Percentiles rank a stretch among this genome's conserved stretches.
Evolutionary conservation across 192 early-diverging fungal species (phyloP).

Genomic region (Kickxella alabastrina): DNA sequence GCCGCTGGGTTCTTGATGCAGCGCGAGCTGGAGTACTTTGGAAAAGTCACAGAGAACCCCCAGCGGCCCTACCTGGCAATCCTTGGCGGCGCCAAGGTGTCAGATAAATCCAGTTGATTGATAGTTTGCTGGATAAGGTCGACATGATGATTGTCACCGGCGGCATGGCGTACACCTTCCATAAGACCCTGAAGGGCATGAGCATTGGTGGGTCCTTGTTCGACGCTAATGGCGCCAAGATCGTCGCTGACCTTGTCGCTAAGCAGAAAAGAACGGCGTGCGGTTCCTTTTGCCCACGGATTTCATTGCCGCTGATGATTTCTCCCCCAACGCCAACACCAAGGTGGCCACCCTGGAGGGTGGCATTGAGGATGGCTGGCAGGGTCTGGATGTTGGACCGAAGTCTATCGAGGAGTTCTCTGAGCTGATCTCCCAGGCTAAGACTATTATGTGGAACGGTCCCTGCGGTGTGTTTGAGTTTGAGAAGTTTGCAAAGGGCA

Average conservation of each 20-base stretch:
- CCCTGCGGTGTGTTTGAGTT: conserved; percentile 98
- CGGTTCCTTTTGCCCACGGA: conserved; percentile 87
- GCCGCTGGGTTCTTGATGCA: conserved; percentile 98
- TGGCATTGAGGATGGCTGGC: conserved; percentile 87
- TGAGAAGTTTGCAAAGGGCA: conserved; percentile 85
- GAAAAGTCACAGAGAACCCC: conserved; percentile 90
- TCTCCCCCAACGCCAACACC: conserved; percentile 77
- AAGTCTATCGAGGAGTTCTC: conserved; percentile 72
- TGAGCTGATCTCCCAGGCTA: conserved; percentile 64
- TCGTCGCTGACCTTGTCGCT: conserved; percentile 75
- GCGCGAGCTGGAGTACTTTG: conserved; percentile 99
- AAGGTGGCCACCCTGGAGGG: conserved; percentile 79
- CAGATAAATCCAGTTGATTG: conserved; percentile 98
- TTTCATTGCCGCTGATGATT: conserved; percentile 85
- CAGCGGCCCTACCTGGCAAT: conserved; percentile 94
- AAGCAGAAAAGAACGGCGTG: conserved; percentile 87
- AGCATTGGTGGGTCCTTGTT: conserved; percentile 92
- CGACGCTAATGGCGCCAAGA: conserved; percentile 81
- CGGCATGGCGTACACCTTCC: conserved; percentile 99
- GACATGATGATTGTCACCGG: conserved; percentile 79
- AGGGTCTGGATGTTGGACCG: conserved; percentile 88
- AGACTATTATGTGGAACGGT: conserved; percentile 98
- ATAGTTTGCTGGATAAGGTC: conserved; percentile 97
- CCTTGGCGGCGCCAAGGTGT: conserved; percentile 96
- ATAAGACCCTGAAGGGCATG: conserved; percentile 82